Conservation (phyloP, 352 stramenopile species). For the Stramenopiles sp. region DNA sequence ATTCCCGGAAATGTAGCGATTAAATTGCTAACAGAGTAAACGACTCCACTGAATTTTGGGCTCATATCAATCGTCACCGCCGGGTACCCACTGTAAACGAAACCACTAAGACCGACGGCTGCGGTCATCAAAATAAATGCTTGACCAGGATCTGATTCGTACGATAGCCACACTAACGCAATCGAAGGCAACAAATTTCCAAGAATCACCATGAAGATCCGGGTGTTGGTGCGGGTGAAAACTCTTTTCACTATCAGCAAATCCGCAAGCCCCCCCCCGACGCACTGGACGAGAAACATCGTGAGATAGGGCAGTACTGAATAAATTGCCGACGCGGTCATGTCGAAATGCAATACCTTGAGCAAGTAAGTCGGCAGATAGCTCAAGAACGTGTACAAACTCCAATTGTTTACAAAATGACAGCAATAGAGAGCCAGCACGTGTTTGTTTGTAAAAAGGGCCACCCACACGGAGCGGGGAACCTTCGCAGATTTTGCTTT, state of each 20-base stretch:
- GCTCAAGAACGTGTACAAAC: constrained; percentile 24
- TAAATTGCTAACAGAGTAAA: constrained; percentile 24
- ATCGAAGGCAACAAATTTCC: constrained; percentile 19
- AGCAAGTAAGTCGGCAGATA: constrained; percentile 26
- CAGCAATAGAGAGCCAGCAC: no score
- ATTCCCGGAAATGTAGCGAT: constrained; percentile 21
- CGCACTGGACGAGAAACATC: constrained; percentile 18
- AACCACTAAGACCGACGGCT: constrained; percentile 18
- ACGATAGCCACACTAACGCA: constrained; percentile 17
- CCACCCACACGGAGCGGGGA: no score
- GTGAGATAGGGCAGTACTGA: constrained; percentile 20
- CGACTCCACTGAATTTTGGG: constrained; percentile 18
- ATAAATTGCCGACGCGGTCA: constrained; percentile 16
- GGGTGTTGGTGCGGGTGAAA: no score
- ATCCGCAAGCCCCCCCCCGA: constrained; percentile 18
- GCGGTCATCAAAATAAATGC: constrained; percentile 20
- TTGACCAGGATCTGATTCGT: constrained; percentile 6
- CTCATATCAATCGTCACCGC: constrained; percentile 22
- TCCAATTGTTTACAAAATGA: constrained; percentile 24
- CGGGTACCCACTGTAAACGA: constrained; percentile 23
- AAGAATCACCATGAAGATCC: constrained; percentile 18
- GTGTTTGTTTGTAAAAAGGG: no score
- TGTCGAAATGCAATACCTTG: constrained; percentile 19
- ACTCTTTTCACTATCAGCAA: constrained; percentile 16
- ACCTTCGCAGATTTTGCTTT: no score